Conservation (phyloP, 345 rosid genomes). For the Salix purpurea region DNA sequence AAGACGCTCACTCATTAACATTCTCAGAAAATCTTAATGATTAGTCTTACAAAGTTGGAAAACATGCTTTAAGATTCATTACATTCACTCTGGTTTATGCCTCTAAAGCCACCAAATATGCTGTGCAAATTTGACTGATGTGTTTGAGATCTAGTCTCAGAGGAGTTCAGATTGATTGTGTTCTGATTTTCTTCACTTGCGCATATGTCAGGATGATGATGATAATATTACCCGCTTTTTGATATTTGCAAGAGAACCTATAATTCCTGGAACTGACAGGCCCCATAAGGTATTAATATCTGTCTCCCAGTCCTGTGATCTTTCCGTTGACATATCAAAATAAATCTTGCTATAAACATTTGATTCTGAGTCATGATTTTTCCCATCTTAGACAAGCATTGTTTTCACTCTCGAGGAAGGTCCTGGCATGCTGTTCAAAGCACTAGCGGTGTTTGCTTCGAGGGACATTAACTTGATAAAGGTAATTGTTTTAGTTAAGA, state of each 20-base stretch:
- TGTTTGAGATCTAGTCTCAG: not conserved
- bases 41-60: not conserved
- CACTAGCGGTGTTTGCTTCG: conserved; percentile 81
- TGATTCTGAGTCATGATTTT: not conserved
- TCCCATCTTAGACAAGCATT: conserved; percentile 65
- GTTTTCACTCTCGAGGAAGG: conserved; percentile 97
- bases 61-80: too few species aligned
- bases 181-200: not conserved
- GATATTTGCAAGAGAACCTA: conserved; percentile 87
- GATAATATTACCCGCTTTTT: conserved; percentile 81
- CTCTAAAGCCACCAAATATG: not conserved
- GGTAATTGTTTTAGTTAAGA: conserved; percentile 30
- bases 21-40: not conserved
- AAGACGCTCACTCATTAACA: not conserved
- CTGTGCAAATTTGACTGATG: not conserved
- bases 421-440: conserved; percentile 83
- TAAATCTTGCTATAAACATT: not conserved
- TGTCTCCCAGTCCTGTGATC: not conserved
- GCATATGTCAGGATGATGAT: conserved; percentile 55
- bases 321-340: not conserved
- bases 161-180: not conserved
- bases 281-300: conserved; percentile 56
- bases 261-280: conserved; percentile 65
- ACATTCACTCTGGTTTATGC: too few species aligned
- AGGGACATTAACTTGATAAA: conserved; percentile 81